phyloP scores from a whole-genome alignment of 208 protist genomes.

The Hexamita inflata region DNA sequence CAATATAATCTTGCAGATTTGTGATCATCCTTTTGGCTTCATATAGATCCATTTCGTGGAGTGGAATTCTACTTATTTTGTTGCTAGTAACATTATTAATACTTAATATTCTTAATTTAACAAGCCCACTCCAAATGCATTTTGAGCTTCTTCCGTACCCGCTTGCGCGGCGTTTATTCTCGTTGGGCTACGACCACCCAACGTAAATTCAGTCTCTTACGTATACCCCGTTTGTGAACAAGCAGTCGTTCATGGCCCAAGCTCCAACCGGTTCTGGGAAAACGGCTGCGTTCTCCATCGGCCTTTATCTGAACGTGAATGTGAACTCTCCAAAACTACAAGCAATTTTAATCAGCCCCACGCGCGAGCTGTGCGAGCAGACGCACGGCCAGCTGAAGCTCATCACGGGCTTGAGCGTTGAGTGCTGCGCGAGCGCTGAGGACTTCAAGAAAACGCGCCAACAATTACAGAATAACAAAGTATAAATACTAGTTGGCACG shows the following conservation, averaged over 20 bases:
- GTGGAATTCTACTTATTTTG: too few species aligned
- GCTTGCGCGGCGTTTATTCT: too few species aligned
- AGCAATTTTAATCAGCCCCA: constrained; percentile 2
- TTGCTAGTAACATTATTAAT: too few species aligned
- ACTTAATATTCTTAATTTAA: too few species aligned
- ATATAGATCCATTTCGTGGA: too few species aligned
- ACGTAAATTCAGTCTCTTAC: too few species aligned
- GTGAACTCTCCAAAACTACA: background rate
- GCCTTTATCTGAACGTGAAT: background rate
- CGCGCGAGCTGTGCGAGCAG: background rate
- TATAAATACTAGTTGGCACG: background rate
- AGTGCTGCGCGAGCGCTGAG: background rate
- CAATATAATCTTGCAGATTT: too few species aligned
- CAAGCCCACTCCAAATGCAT: too few species aligned
- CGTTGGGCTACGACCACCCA: too few species aligned
- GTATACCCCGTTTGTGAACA: background rate
- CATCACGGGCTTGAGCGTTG: background rate
- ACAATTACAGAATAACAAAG: background rate
- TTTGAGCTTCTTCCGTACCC: too few species aligned
- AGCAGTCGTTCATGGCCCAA: background rate
- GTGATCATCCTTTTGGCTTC: too few species aligned
- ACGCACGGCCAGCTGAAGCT: background rate
- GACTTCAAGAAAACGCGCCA: background rate
- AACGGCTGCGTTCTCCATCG: constrained; percentile 8
- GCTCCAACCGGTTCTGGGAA: constrained; percentile 5